phyloP scores from a whole-genome alignment of 2,329 filamentous ascomycete species.

The Beauveria australis region DNA sequence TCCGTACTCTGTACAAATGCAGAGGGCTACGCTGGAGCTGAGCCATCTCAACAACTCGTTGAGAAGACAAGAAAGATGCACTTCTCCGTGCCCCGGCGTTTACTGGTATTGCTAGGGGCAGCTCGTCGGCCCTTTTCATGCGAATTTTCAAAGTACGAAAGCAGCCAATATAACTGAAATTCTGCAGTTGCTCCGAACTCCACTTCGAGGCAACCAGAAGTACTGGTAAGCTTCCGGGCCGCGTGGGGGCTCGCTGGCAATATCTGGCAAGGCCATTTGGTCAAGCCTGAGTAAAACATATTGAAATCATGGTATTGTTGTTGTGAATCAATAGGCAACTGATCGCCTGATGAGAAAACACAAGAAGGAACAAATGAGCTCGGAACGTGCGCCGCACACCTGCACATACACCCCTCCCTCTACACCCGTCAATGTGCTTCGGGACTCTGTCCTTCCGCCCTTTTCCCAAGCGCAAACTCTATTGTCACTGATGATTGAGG shows the following conservation, averaged over 20 bases:
- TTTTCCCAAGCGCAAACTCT: conserved; percentile 4
- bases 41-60: not conserved
- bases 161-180: conserved; percentile 2
- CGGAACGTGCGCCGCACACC: not conserved
- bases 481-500: not conserved
- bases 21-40: not conserved
- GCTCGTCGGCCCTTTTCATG: not conserved
- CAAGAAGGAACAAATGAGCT: too few species aligned
- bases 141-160: not conserved
- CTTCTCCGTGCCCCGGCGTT: too few species aligned
- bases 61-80: not conserved
- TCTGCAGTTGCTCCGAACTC: not conserved
- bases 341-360: too few species aligned
- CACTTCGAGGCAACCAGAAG: not conserved
- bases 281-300: too few species aligned
- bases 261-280: too few species aligned
- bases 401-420: not conserved
- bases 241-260: too few species aligned
- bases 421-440: not conserved
- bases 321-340: not conserved
- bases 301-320: not conserved
- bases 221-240: too few species aligned
- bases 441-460: not conserved
- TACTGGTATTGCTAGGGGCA: not conserved
- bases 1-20: too few species aligned